Conservation (phyloP, 1,284 basidiomycete genomes). For the Ganoderma lingzhi region DNA sequence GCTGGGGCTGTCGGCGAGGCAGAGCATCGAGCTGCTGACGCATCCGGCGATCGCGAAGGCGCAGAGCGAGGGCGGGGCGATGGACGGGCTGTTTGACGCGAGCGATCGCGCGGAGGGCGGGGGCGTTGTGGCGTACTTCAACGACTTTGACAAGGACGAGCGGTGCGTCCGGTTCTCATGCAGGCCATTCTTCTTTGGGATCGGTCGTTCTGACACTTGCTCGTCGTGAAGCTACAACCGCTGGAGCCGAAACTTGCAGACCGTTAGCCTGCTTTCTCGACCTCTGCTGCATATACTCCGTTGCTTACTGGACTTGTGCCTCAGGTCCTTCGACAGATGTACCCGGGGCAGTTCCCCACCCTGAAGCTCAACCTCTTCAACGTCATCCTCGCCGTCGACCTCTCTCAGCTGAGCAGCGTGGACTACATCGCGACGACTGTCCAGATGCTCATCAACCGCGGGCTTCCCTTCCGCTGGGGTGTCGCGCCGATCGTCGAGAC, state of each 20-base stretch:
- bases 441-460: slow-evolving; percentile 73
- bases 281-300: background rate
- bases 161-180: slow-evolving; percentile 48
- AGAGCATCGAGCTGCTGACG: slow-evolving; percentile 79
- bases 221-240: slow-evolving; percentile 52
- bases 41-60: slow-evolving; percentile 62
- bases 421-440: slow-evolving; percentile 72
- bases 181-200: background rate
- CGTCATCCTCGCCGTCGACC: slow-evolving; percentile 80
- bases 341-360: slow-evolving; percentile 80
- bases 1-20: slow-evolving; percentile 66
- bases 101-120: slow-evolving; percentile 88
- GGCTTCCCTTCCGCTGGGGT: slow-evolving; percentile 84
- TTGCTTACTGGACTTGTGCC: background rate
- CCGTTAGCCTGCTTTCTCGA: slow-evolving; percentile 46
- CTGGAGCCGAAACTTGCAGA: slow-evolving; percentile 59
- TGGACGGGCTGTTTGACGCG: slow-evolving; percentile 87
- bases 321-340: slow-evolving; percentile 75
- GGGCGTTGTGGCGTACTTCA: slow-evolving; percentile 84
- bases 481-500: slow-evolving; percentile 77
- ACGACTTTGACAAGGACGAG: slow-evolving; percentile 89
- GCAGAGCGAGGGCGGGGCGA: slow-evolving; percentile 56
- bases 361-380: slow-evolving; percentile 84
- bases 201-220: background rate
- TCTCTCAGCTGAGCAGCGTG: slow-evolving; percentile 68